A percentile compares a stretch with the other conserved stretches of the same genome.
phyloP scores from a whole-genome alignment of 192 early-diverging fungal species.

The Umbelopsis sp. region DNA sequence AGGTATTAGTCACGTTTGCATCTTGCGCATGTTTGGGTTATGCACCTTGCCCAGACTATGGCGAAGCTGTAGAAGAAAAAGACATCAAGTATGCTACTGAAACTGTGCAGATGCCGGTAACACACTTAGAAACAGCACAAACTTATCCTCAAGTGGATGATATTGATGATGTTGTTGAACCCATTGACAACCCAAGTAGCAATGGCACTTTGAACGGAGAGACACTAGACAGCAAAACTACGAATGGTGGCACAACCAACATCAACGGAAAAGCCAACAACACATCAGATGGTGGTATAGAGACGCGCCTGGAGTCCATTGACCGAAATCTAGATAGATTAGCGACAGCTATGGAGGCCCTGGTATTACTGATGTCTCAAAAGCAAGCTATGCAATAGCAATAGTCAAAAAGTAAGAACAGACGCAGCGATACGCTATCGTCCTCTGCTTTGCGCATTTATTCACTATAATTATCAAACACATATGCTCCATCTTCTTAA shows the following conservation, averaged over 20 bases:
- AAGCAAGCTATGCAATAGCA: background rate
- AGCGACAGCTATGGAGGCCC: slow-evolving; percentile 42
- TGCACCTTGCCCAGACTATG: slow-evolving; percentile 46
- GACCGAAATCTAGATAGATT: slow-evolving; percentile 44
- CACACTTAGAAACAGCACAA: slow-evolving; percentile 1
- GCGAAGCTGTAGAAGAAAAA: slow-evolving; percentile 27
- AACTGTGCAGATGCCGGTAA: slow-evolving; percentile 29
- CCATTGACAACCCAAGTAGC: slow-evolving; percentile 5
- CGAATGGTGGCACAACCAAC: slow-evolving; percentile 19
- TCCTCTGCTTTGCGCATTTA: no score
- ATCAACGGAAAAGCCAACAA: slow-evolving; percentile 14
- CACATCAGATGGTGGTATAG: slow-evolving; percentile 13
- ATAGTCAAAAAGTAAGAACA: no score
- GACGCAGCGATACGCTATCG: no score
- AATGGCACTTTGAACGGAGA: slow-evolving; percentile 26
- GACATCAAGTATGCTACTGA: slow-evolving; percentile 44
- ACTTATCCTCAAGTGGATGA: slow-evolving; percentile 31
- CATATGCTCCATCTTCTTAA: no score
- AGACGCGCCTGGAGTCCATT: slow-evolving; percentile 41
- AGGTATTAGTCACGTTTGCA: slow-evolving; percentile 34
- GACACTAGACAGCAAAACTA: slow-evolving; percentile 3
- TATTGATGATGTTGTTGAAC: slow-evolving; percentile 30
- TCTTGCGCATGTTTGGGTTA: slow-evolving; percentile 38
- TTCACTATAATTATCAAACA: no score
- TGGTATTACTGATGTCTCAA: slow-evolving; percentile 37